Percentiles rank a stretch among this genome's conserved stretches.
Evolutionary conservation across 352 stramenopile genomes (phyloP).

Genomic region (Phytophthora cactorum): DNA sequence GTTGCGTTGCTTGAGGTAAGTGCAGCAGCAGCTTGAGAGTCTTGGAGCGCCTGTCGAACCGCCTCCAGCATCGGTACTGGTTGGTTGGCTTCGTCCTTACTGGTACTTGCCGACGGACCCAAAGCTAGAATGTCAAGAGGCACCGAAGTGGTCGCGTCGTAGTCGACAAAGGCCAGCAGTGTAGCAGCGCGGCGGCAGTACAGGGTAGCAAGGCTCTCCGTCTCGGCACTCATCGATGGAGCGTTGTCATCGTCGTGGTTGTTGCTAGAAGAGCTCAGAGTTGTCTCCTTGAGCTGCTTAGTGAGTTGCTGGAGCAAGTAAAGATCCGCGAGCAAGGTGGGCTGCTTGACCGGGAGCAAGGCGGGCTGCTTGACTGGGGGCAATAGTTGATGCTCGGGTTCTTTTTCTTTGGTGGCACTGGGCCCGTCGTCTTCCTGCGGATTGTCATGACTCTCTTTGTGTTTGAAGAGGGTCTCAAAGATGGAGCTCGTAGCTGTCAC

Average conservation of each 20-base stretch:
- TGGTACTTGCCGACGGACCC: constrained; percentile 7
- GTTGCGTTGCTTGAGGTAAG: constrained; percentile 33
- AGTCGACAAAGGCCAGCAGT: constrained; percentile 48
- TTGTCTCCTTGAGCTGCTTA: constrained; percentile 30
- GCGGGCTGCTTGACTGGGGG: constrained; percentile 28
- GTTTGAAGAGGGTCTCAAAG: constrained; percentile 40
- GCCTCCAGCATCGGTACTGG: constrained; percentile 34
- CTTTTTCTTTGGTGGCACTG: constrained; percentile 8
- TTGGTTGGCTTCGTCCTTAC: constrained; percentile 20
- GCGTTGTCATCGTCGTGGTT: constrained; percentile 27
- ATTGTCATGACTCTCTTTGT: constrained; percentile 17
- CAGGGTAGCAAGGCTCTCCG: constrained; percentile 33
- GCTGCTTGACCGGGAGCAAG: constrained; percentile 22
- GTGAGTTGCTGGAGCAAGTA: constrained; percentile 34
- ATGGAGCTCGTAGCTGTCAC: constrained; percentile 21
- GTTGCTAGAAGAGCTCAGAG: constrained; percentile 21
- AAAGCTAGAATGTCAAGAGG: constrained; percentile 32
- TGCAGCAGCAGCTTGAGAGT: constrained; percentile 38
- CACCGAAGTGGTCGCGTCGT: constrained; percentile 37
- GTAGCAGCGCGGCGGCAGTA: constrained; percentile 45
- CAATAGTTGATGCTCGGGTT: constrained; percentile 13
- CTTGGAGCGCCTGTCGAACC: constrained; percentile 53
- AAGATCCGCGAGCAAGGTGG: constrained; percentile 33
- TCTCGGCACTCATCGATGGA: constrained; percentile 11
- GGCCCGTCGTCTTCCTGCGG: constrained; percentile 23